phyloP scores from a whole-genome alignment of 768 basidiomycete species.

The Tylopilus sp. region DNA sequence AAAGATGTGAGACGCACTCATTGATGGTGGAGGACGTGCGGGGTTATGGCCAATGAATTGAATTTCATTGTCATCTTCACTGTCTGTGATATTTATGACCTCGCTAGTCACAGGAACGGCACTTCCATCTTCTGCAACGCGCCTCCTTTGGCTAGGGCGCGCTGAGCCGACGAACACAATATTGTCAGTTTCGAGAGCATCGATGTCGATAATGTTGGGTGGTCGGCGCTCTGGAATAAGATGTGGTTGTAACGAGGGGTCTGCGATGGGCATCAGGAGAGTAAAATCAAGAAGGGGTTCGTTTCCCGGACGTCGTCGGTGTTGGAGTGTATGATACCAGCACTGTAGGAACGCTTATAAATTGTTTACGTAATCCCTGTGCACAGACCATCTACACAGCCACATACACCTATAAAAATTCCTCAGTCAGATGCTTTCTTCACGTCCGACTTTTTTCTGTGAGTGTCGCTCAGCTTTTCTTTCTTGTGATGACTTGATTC shows the following conservation, averaged over 20 bases:
- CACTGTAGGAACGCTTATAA: constrained; percentile 9
- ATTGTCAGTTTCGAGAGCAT: constrained; percentile 36
- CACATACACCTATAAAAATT: constrained; percentile 32
- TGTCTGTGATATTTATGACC: constrained; percentile 36
- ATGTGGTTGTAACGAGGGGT: constrained; percentile 3
- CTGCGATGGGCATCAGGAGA: constrained; percentile 21
- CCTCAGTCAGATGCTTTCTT: background rate
- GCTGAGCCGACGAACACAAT: constrained; percentile 25
- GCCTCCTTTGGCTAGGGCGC: constrained; percentile 26
- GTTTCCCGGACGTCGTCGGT: constrained; percentile 16
- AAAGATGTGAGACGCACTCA: constrained; percentile 13
- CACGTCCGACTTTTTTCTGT: constrained; percentile 5
- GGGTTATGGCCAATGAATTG: constrained; percentile 26
- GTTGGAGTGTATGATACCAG: constrained; percentile 10
- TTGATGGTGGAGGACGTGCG: constrained; percentile 12
- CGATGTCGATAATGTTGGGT: constrained; percentile 43
- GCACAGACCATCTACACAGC: constrained; percentile 32
- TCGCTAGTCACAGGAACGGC: constrained; percentile 17
- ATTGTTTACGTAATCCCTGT: constrained; percentile 23
- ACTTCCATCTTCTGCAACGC: constrained; percentile 21
- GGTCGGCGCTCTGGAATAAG: constrained; percentile 15
- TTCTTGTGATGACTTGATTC: constrained; percentile 67
- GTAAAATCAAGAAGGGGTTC: background rate
- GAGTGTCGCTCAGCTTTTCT: constrained; percentile 1
- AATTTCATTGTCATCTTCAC: constrained; percentile 37